Evolutionary conservation across 1,284 basidiomycete species (phyloP), one percentile per base, ranked within the genome.

Genomic region (Puccinia novopanici): DNA sequence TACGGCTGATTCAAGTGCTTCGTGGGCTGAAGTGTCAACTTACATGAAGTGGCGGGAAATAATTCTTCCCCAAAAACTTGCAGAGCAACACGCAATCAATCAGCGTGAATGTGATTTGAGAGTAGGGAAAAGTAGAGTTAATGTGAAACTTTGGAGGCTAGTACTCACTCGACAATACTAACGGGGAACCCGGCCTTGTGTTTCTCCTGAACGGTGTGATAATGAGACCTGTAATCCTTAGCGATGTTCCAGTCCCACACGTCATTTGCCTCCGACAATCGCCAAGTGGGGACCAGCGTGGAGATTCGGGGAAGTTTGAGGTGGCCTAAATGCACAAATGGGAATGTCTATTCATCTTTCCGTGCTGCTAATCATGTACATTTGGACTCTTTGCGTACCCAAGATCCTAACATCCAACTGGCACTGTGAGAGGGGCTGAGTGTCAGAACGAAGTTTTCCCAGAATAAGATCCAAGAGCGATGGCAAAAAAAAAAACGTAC

Each of bases 11-110:
- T 70, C 17, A 22, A 50, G 12, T 27, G 45, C 50, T 15, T 4
- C 3, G 34, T 34, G 34, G 34, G 2, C 34, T 34, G 12, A 22
- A 63, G 61, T 50, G 19, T n/a, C 50, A 22, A 79, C 78, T 73
- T 48, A 80, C 78, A 80, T 74, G 40, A 74, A 80, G 73, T 74
- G 70, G 42, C 71, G 40, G n/a, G 70, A 73, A 30, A 80, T n/a
- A 37, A 80, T 34, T 67, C 70, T 59, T 17, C 78, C 71, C 78
- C 78, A 80, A n/a, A 52, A 57, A 65, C 77, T 19, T 68, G n/a
- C 8, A 37, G 22, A 68, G 24, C 12, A n/a, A 30, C 9, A 52
- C 27, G 40, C 8, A 34, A 42, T 13, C 30, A 70, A 50, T 52
- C 45, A 22, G 9, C 0, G 19, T 27, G 42, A 17, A 17, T 45